These are phyloP conservation scores for Aspergillus clavatus DNA, from an alignment of 2,329 filamentous ascomycete species.

Conservation along the genomic window DNA sequence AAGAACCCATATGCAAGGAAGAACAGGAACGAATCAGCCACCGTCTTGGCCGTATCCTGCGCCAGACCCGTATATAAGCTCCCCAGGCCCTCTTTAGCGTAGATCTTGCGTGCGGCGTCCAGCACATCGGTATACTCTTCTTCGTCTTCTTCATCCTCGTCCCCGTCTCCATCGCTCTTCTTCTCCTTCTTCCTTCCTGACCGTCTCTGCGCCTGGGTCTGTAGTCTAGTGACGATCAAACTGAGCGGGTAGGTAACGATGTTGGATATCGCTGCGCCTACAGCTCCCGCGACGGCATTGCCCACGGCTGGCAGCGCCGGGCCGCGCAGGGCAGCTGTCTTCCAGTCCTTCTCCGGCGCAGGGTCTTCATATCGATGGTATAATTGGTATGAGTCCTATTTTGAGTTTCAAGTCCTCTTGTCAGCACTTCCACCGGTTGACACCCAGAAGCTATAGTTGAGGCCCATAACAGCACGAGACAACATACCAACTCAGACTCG, in stretches of 20 bases:
- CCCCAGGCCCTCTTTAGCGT: slow-evolving; percentile 63
- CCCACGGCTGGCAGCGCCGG: slow-evolving; percentile 65
- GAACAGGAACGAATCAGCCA: slow-evolving; percentile 76
- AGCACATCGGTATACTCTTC: slow-evolving; percentile 60
- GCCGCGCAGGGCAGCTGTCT: slow-evolving; percentile 29
- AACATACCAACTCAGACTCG: slow-evolving; percentile 29
- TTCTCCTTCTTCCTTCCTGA: slow-evolving; percentile 33
- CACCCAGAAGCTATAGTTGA: not conserved
- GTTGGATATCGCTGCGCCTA: slow-evolving; percentile 74
- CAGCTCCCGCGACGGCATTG: slow-evolving; percentile 74
- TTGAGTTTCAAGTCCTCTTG: not conserved
- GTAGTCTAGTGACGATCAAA: slow-evolving; percentile 74
- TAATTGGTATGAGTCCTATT: slow-evolving; percentile 41
- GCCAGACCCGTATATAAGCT: slow-evolving; percentile 67
- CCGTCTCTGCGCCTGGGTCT: slow-evolving; percentile 58
- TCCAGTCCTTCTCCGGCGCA: slow-evolving; percentile 28
- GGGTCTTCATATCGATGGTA: slow-evolving; percentile 39
- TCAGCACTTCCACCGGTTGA: not conserved
- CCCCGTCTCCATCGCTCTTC: slow-evolving; percentile 52
- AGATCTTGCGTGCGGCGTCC: slow-evolving; percentile 69
- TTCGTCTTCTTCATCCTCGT: slow-evolving; percentile 27
- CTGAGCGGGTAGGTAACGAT: slow-evolving; percentile 75
- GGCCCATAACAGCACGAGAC: not conserved
- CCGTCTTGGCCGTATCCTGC: slow-evolving; percentile 62
- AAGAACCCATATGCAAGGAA: slow-evolving; percentile 72